These are phyloP conservation scores for Scedosporium boydii DNA, from an alignment of 2,329 filamentous ascomycete species.

Conservation along the genomic window DNA sequence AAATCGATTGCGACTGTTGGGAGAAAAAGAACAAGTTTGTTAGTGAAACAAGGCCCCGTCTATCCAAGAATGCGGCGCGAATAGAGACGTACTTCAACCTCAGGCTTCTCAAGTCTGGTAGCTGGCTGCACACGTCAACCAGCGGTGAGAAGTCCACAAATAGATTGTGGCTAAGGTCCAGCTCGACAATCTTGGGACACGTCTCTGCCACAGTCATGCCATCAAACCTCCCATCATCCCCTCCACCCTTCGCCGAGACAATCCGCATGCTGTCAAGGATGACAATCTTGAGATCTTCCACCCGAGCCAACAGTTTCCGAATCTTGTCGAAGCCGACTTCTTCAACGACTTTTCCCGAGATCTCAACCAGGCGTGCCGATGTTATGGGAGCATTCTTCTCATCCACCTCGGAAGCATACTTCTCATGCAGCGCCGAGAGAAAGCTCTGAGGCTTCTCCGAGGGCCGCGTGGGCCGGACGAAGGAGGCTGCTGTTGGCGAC, in stretches of 20 bases:
- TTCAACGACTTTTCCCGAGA: constrained; percentile 76
- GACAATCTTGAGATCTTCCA: constrained; percentile 70
- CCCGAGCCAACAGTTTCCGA: constrained; percentile 63
- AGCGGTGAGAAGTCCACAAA: constrained; percentile 61
- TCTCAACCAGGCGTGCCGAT: constrained; percentile 43
- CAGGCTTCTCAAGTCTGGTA: constrained; percentile 57
- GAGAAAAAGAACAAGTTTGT: constrained; percentile 1
- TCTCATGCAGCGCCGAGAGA: constrained; percentile 67
- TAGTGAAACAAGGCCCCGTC: background rate
- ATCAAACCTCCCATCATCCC: constrained; percentile 15
- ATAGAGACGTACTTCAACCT: constrained; percentile 58
- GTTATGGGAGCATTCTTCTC: constrained; percentile 9
- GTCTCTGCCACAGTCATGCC: constrained; percentile 33
- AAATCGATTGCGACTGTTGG: constrained; percentile 63
- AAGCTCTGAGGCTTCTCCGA: constrained; percentile 63
- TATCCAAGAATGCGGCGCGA: background rate
- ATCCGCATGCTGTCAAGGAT: constrained; percentile 73
- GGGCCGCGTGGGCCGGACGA: constrained; percentile 69
- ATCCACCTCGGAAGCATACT: constrained; percentile 61
- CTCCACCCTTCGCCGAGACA: constrained; percentile 18
- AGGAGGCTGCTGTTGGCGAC: constrained; percentile 68
- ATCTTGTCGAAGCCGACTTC: constrained; percentile 96
- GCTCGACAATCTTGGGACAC: constrained; percentile 62
- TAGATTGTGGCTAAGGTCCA: constrained; percentile 80
- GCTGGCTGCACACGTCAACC: constrained; percentile 58